Percentiles rank a stretch among this genome's conserved stretches.
phyloP scores from a whole-genome alignment of 1,284 basidiomycete species.

The Leccinum pachyderme region DNA sequence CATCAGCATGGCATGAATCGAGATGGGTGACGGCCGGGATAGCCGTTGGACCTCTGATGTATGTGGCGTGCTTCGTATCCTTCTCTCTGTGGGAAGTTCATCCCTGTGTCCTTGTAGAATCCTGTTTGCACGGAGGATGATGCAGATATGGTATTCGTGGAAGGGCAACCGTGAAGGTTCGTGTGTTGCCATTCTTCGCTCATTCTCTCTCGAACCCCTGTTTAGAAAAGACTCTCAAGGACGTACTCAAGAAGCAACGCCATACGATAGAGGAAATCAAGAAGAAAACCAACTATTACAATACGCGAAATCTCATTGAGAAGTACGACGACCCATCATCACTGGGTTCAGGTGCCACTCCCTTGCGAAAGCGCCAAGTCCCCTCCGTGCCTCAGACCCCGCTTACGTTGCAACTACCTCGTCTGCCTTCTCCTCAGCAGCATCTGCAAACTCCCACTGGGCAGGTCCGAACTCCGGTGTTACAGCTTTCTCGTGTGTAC shows the following conservation, averaged over 20 bases:
- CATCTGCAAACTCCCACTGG: conserved; percentile 22
- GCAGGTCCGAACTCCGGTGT: conserved; percentile 22
- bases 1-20: conserved; percentile 41
- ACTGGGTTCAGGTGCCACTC: conserved; percentile 27
- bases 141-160: conserved; percentile 84
- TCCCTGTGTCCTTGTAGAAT: conserved; percentile 50
- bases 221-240: conserved; percentile 77
- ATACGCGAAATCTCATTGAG: conserved; percentile 86
- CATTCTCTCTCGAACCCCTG: not conserved
- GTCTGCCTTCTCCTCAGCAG: conserved; percentile 21
- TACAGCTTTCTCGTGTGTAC: conserved; percentile 44
- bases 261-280: conserved; percentile 95
- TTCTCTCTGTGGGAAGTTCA: conserved; percentile 6
- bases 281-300: conserved; percentile 95
- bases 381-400: conserved; percentile 27
- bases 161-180: conserved; percentile 85
- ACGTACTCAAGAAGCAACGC: conserved; percentile 77
- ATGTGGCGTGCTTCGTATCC: conserved; percentile 34
- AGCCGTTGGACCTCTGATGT: conserved; percentile 79
- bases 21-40: conserved; percentile 53
- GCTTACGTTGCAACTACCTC: conserved; percentile 13
- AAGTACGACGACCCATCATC: conserved; percentile 75
- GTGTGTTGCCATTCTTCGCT: conserved; percentile 19
- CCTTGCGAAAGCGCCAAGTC: conserved; percentile 33
- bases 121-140: conserved; percentile 77